Conservation (phyloP, 1,284 basidiomycete species). For the Ceratobasidium sp. region DNA sequence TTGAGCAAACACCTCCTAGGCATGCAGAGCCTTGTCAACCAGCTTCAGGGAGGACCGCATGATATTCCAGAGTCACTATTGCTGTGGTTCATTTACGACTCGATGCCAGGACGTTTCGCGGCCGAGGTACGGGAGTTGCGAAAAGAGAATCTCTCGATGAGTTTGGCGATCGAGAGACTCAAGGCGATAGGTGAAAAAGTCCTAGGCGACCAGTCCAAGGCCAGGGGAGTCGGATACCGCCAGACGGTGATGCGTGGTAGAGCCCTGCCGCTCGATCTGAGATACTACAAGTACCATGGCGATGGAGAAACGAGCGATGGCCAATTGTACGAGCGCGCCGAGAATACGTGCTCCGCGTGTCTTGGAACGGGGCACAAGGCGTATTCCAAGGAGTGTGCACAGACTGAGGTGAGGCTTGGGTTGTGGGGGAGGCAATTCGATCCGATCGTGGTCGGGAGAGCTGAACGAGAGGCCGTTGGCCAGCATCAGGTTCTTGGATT, state of each 20-base stretch:
- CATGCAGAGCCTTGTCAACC: background rate
- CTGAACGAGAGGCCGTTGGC: background rate
- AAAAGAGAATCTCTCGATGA: slow-evolving; percentile 3
- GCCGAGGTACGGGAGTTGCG: background rate
- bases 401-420: slow-evolving; percentile 26
- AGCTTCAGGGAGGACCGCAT: slow-evolving; percentile 13
- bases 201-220: slow-evolving; percentile 12
- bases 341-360: slow-evolving; percentile 27
- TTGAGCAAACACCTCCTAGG: slow-evolving; percentile 1
- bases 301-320: slow-evolving; percentile 14
- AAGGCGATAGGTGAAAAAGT: background rate
- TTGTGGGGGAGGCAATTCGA: slow-evolving; percentile 15
- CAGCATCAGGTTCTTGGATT: background rate
- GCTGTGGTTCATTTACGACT: slow-evolving; percentile 19
- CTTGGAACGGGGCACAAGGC: slow-evolving; percentile 22
- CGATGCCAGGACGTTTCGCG: slow-evolving; percentile 9
- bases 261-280: slow-evolving; percentile 21
- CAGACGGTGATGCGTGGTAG: background rate
- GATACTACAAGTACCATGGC: slow-evolving; percentile 33
- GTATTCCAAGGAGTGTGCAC: slow-evolving; percentile 20
- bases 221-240: background rate
- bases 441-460: background rate
- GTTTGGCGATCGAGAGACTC: background rate
- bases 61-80: slow-evolving; percentile 10
- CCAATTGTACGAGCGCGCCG: slow-evolving; percentile 7